phyloP scores from a whole-genome alignment of 345 rosid genomes.

The Salix exigua region DNA sequence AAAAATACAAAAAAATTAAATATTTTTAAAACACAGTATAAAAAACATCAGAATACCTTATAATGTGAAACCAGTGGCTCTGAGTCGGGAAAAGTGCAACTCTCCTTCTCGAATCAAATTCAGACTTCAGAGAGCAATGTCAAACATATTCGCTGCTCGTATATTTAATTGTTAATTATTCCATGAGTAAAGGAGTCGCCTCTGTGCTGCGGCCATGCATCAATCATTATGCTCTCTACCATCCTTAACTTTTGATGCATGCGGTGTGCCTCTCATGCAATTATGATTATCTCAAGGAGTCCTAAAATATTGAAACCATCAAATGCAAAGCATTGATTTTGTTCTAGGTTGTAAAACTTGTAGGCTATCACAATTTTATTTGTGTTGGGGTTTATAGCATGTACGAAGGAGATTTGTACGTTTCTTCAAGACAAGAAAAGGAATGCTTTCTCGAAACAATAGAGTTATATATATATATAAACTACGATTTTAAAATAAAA shows the following conservation, averaged over 20 bases:
- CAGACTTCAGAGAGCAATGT: neutral
- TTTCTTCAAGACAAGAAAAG: too few species aligned
- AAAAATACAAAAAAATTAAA: too few species aligned
- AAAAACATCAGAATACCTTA: too few species aligned
- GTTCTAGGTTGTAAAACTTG: neutral
- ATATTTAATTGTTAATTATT: neutral
- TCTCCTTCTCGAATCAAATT: neutral
- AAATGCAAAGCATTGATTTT: neutral
- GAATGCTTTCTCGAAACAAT: too few species aligned
- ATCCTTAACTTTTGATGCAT: slow-evolving; percentile 35
- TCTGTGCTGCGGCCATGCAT: slow-evolving; percentile 22
- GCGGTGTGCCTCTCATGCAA: slow-evolving; percentile 33
- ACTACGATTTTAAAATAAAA: too few species aligned
- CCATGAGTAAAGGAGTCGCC: neutral
- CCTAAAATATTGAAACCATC: neutral
- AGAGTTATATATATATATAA: too few species aligned
- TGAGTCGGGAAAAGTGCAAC: neutral
- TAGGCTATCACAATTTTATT: too few species aligned
- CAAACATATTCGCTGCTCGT: neutral
- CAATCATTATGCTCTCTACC: slow-evolving; percentile 24
- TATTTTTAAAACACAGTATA: too few species aligned
- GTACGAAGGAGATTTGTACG: too few species aligned
- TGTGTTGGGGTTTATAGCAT: too few species aligned
- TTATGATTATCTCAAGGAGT: slow-evolving; percentile 25
- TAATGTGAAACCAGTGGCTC: neutral